These are phyloP conservation scores for Lepidium africanum DNA, from an alignment of 345 rosid genomes.

Conservation along the genomic window DNA sequence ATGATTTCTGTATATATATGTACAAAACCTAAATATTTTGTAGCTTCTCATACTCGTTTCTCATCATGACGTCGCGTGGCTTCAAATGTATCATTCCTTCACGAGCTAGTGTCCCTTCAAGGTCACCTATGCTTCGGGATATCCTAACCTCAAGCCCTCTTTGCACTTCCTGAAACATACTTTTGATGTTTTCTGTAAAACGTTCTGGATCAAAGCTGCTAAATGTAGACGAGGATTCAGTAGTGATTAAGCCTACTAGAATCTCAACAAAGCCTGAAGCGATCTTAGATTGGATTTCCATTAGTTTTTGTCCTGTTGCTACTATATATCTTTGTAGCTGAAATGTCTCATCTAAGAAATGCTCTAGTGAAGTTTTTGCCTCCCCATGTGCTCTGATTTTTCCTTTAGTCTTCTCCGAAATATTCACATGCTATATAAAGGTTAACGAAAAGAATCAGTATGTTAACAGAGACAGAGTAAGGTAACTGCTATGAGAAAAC, in stretches of 20 bases:
- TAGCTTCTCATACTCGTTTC: constrained; percentile 12
- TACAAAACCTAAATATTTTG: not conserved
- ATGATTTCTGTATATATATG: not conserved
- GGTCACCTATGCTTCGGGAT: constrained; percentile 78
- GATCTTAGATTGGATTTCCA: constrained; percentile 71
- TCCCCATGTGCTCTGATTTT: constrained; percentile 28
- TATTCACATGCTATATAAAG: constrained; percentile 48
- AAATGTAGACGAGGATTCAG: constrained; percentile 20
- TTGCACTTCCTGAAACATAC: constrained; percentile 73
- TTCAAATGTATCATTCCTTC: constrained; percentile 69
- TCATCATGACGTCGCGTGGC: constrained; percentile 12
- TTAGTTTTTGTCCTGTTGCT: constrained; percentile 73
- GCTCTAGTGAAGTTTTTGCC: constrained; percentile 51
- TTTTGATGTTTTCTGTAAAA: constrained; percentile 54
- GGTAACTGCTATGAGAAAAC: not conserved
- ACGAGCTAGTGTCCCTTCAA: constrained; percentile 81
- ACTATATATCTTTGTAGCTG: constrained; percentile 82
- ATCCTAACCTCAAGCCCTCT: constrained; percentile 89
- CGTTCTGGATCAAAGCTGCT: constrained; percentile 53
- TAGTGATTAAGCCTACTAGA: constrained; percentile 36
- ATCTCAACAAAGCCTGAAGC: constrained; percentile 42
- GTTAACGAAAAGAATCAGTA: not conserved
- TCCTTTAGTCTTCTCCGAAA: constrained; percentile 22
- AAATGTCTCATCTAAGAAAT: constrained; percentile 77
- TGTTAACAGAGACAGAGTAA: not conserved